Evolutionary conservation across 805 yeast genomes (phyloP), one percentile per base, ranked within the genome.

Genomic region (Ogataea zsoltii): DNA sequence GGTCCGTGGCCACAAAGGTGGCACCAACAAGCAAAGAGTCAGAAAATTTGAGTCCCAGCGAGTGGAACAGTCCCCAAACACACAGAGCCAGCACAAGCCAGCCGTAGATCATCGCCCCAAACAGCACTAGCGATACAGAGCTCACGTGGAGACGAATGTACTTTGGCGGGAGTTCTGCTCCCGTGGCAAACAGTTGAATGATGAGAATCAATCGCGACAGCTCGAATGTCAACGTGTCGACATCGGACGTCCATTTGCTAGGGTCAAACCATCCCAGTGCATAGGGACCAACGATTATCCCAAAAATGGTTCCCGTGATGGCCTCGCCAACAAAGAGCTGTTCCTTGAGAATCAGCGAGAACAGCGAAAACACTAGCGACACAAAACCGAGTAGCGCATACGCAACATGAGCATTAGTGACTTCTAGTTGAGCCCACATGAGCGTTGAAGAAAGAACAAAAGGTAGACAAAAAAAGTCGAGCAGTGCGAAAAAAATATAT

Each of bases 1-100:
- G 97, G 67, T 90, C 97, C 0, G 97, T 91, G 2, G 97, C 97
- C 0, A 97, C 91, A 37, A 90, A 82, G 63, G 96, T 89, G 1
- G 96, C 96, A 26, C 91, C 78, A 1, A 90, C 80, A 38, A 84
- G 73, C 29, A 90, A 73, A 2, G 88, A 83, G 40, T 82, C 87
- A 16, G 86, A 65, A 69, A 90, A 88, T 44, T 77, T 70, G 46
- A 90, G 71, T 2, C 56, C 56, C 7, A 82, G 78, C 1, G 94
- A 92, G 12, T 41, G 39, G 29, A 91, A 82, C 25, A 91, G 68
- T 18, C 76, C 74, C 86, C 90, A 91, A 33, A 88, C 76, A 56
- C 88, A 88, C 2, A 84, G 72, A 0, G 96, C 92, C 21, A 88
- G 83, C 2, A 88, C 69, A 33, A 90, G 67, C 97, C 97, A 90